Conservation (phyloP, 345 rosid genomes). For the Gossypium turneri region DNA sequence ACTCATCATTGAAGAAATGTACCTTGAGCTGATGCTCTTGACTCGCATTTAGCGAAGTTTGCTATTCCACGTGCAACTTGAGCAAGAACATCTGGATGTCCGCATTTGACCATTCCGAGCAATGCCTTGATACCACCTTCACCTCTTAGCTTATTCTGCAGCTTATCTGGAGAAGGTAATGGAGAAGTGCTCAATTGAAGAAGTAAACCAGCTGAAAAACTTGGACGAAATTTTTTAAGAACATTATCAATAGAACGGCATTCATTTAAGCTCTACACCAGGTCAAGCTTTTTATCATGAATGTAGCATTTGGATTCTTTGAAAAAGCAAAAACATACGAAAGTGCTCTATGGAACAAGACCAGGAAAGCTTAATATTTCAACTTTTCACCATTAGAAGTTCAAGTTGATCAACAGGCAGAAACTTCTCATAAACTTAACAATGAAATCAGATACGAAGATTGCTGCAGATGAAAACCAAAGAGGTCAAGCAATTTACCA, state of each 20-base stretch:
- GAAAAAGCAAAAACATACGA: neutral
- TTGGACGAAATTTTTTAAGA: neutral
- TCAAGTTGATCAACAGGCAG: neutral
- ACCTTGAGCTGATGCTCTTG: constrained; percentile 95
- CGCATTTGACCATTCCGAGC: constrained; percentile 88
- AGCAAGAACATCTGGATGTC: constrained; percentile 93
- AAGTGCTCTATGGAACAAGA: neutral
- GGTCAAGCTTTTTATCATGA: neutral
- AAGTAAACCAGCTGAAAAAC: neutral
- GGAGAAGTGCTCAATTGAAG: neutral
- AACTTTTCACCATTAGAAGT: neutral
- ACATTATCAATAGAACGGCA: neutral
- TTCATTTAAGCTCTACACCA: neutral
- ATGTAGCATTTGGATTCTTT: no score
- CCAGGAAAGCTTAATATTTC: neutral
- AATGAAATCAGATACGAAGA: neutral
- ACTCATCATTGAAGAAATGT: neutral
- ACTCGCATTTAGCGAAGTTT: constrained; percentile 98
- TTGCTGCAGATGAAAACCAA: constrained; percentile 12
- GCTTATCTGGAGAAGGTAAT: constrained; percentile 54
- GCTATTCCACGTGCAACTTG: constrained; percentile 99
- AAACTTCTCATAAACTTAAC: neutral
- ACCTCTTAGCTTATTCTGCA: constrained; percentile 73
- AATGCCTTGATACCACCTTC: constrained; percentile 97
- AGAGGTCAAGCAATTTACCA: constrained; percentile 44